These are phyloP conservation scores for Aspergillus sergii DNA, from an alignment of 2,329 filamentous ascomycete genomes.

Conservation along the genomic window DNA sequence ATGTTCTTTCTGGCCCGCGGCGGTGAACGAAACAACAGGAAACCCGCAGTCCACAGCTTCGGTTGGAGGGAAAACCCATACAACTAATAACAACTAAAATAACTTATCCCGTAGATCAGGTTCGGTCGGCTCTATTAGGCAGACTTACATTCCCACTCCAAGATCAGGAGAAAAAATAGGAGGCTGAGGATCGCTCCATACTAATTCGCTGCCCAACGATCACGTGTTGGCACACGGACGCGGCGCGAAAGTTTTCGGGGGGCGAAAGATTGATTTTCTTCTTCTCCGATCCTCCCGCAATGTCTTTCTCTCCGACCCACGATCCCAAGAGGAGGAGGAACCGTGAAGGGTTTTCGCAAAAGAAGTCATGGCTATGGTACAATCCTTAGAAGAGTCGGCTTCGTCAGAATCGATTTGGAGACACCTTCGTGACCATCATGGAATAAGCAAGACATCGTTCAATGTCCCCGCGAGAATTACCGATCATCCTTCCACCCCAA, in stretches of 20 bases:
- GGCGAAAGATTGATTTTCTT: conserved; percentile 3
- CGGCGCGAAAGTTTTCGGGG: background rate
- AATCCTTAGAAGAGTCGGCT: background rate
- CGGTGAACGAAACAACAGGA: background rate
- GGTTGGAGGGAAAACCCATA: background rate
- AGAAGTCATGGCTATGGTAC: background rate
- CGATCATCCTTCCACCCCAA: background rate
- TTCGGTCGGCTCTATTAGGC: background rate
- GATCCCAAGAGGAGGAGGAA: background rate
- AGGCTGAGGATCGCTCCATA: background rate
- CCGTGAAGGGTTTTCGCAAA: background rate
- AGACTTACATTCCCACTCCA: background rate
- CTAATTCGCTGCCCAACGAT: conserved; percentile 5
- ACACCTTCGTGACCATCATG: background rate
- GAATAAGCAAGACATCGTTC: background rate
- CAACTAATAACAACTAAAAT: background rate
- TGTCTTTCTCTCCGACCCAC: background rate
- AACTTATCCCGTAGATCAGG: background rate
- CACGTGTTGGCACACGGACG: conserved; percentile 2
- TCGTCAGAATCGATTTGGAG: background rate
- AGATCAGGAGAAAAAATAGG: background rate
- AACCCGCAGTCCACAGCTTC: background rate
- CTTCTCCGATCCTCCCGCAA: conserved; percentile 4
- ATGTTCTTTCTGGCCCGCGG: background rate
- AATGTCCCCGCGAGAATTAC: background rate